Percentiles rank a stretch among this genome's conserved stretches.
These are phyloP conservation scores for Albatrellus ellisii DNA, from an alignment of 768 basidiomycete species.

Conservation along the genomic window DNA sequence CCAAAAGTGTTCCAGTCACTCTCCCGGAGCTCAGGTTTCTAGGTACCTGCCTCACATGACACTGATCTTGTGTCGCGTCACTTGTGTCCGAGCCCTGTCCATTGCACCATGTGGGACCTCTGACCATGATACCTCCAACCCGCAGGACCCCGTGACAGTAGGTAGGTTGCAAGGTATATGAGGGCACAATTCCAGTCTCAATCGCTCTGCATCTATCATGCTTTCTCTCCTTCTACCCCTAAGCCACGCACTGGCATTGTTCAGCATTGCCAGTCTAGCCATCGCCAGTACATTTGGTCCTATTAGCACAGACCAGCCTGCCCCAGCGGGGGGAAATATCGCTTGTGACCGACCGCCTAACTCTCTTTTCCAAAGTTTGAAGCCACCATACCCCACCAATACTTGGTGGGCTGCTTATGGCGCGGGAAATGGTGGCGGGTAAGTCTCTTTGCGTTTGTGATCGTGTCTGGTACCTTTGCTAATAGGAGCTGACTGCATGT, in stretches of 20 bases:
- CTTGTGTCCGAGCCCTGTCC: no score
- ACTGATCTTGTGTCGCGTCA: no score
- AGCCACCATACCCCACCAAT: conserved; percentile 23
- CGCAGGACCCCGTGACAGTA: no score
- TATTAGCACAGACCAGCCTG: conserved; percentile 17
- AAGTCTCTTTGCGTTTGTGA: conserved; percentile 5
- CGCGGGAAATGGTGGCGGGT: conserved; percentile 17
- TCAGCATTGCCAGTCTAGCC: conserved; percentile 1
- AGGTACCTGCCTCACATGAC: no score
- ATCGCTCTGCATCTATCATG: background rate
- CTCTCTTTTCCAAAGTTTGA: conserved; percentile 22
- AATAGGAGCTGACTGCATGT: background rate
- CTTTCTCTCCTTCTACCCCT: background rate
- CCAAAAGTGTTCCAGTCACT: no score
- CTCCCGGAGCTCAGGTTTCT: no score
- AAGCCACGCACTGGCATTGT: background rate
- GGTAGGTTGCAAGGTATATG: no score
- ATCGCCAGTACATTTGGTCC: conserved; percentile 16
- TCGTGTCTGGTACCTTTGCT: background rate
- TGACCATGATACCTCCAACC: no score
- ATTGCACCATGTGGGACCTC: no score
- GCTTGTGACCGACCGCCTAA: conserved; percentile 19
- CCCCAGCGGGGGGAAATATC: conserved; percentile 17
- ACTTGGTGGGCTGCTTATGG: conserved; percentile 25
- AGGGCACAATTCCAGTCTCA: no score